Percentiles rank a stretch among this genome's conserved stretches.
Evolutionary conservation across 148 eudicot genomes (phyloP).

Genomic region (Camellia sinensis): DNA sequence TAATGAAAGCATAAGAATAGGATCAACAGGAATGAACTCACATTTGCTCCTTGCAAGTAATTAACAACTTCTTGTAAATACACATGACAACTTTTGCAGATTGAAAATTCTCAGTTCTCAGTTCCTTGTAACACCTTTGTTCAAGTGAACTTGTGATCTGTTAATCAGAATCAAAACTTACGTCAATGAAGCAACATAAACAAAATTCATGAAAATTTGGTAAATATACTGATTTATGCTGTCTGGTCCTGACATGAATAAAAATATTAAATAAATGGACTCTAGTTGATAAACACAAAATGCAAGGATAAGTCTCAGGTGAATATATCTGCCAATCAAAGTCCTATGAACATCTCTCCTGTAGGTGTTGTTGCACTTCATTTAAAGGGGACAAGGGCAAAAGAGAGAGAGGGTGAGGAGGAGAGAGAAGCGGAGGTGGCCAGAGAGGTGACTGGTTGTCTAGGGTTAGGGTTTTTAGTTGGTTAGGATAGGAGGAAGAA

Average conservation of each 20-base stretch:
- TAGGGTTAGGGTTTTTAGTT: no score
- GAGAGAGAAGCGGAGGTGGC: neutral
- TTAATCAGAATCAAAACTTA: constrained; percentile 16
- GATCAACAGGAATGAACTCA: constrained; percentile 36
- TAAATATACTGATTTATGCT: neutral
- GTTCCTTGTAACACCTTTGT: constrained; percentile 88
- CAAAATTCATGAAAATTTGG: neutral
- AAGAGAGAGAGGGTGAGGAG: neutral
- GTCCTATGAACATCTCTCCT: no score
- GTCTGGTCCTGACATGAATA: neutral
- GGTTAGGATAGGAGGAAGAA: no score
- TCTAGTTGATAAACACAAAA: neutral
- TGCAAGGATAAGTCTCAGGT: neutral
- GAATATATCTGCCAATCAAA: neutral
- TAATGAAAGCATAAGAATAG: neutral
- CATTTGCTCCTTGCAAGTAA: constrained; percentile 91
- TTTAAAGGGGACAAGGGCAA: no score
- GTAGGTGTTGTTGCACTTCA: no score
- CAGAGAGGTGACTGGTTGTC: no score
- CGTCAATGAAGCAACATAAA: neutral
- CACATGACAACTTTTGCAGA: constrained; percentile 70
- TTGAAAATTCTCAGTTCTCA: constrained; percentile 61
- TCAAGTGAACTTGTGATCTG: constrained; percentile 88
- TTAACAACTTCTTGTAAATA: constrained; percentile 73
- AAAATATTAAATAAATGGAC: neutral